phyloP scores from a whole-genome alignment of 768 basidiomycete genomes.

The Mycena sanguinolenta region DNA sequence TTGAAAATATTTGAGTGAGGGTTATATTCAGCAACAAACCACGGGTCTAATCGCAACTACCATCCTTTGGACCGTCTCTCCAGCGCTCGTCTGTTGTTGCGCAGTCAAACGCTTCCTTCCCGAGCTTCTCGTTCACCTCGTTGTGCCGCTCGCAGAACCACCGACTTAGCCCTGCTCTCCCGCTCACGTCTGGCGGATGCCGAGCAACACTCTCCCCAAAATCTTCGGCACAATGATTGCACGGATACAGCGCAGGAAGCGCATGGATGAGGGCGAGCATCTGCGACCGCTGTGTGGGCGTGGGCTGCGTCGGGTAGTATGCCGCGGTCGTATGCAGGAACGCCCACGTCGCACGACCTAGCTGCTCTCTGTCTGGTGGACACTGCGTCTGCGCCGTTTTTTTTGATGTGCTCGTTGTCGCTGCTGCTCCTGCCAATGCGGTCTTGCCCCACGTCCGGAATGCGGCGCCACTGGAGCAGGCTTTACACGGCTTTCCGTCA shows the following conservation, averaged over 20 bases:
- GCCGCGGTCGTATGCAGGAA: conserved; percentile 97
- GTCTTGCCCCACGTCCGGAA: conserved; percentile 74
- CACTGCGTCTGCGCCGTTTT: conserved; percentile 74
- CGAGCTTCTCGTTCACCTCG: conserved; percentile 88
- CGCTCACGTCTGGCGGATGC: conserved; percentile 84
- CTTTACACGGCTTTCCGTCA: conserved; percentile 96
- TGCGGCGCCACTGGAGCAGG: conserved; percentile 71
- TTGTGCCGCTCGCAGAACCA: conserved; percentile 97
- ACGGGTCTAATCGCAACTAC: conserved; percentile 80
- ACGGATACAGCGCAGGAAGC: conserved; percentile 90
- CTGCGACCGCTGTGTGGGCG: conserved; percentile 79
- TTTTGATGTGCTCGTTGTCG: conserved; percentile 51
- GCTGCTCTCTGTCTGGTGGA: conserved; percentile 90
- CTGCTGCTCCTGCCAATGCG: conserved; percentile 47
- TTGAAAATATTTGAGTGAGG: conserved; percentile 16
- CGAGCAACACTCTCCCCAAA: conserved; percentile 77
- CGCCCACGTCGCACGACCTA: conserved; percentile 95
- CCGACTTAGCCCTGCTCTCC: conserved; percentile 73
- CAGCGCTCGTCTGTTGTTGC: conserved; percentile 87
- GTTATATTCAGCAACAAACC: not conserved
- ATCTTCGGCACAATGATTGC: conserved; percentile 86
- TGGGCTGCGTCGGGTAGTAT: conserved; percentile 91
- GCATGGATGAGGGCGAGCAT: conserved; percentile 88
- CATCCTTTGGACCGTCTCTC: conserved; percentile 91
- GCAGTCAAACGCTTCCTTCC: conserved; percentile 89